Conservation (phyloP, 106 monocot genomes). For the Acanthochlamys bracteata region DNA sequence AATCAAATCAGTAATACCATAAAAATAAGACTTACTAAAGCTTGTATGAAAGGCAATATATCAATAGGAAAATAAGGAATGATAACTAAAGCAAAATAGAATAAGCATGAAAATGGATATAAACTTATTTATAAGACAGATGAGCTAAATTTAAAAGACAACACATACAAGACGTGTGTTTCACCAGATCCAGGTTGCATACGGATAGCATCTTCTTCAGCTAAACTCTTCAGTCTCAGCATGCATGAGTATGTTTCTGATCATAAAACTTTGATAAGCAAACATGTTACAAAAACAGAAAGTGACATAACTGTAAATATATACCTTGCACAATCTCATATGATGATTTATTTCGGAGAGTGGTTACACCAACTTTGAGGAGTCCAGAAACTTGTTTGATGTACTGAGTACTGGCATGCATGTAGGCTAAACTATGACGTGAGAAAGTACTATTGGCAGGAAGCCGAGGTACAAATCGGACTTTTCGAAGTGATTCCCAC, state of each 20-base stretch:
- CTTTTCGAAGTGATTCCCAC: slow-evolving; percentile 75
- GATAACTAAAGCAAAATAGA: not conserved
- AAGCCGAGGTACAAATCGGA: slow-evolving; percentile 56
- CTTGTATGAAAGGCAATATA: not conserved
- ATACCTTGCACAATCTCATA: slow-evolving; percentile 56
- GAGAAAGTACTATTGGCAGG: slow-evolving; percentile 68
- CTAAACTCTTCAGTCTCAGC: slow-evolving; percentile 74
- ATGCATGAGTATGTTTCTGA: slow-evolving; percentile 76
- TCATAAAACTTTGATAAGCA: slow-evolving; percentile 16
- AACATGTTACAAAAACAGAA: not conserved
- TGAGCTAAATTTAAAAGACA: not conserved
- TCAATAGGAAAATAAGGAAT: not conserved
- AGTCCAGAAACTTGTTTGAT: slow-evolving; percentile 83
- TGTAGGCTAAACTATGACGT: slow-evolving; percentile 79
- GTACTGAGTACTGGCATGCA: slow-evolving; percentile 81
- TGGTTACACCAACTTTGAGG: slow-evolving; percentile 69
- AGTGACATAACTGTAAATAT: slow-evolving; percentile 2
- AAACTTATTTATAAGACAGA: no score
- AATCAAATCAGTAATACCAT: not conserved
- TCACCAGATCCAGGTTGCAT: slow-evolving; percentile 95
- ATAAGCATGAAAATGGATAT: not conserved
- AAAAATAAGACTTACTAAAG: not conserved
- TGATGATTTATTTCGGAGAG: slow-evolving; percentile 58
- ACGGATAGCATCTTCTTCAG: slow-evolving; percentile 48
- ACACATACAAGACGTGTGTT: slow-evolving; percentile 88